Evolutionary conservation across 306 rosid genomes (phyloP), one percentile per base, ranked within the genome.

Genomic region (Hippophae gyantsensis): DNA sequence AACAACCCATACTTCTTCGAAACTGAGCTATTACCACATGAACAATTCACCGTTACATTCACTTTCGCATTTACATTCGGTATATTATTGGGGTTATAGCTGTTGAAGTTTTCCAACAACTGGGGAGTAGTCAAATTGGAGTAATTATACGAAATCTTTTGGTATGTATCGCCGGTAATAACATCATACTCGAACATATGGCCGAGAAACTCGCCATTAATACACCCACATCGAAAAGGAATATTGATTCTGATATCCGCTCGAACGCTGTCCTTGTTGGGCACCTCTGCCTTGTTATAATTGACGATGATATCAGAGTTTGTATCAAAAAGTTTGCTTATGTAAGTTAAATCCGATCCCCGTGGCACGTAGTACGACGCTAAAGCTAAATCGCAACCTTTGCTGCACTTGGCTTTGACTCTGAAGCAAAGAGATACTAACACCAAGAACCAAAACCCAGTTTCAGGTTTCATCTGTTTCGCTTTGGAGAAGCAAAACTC

Each of bases 1-100:
- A 89, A 89, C 81, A 84, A 11, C 7, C 95, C 95, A 68, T 78
- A 89, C 0, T 65, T 69, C 70, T 74, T 53, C 4, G 89, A 79
- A 68, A 89, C 45, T 41, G 13, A 3, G 8, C 77, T 71, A 58
- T 78, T 7, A 53, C 97, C 97, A 72, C 97, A 86, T 7, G 76
- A 72, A 72, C 95, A 86, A 9, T 64, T 78, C 27, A 89, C 88
- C 3, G 76, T 56, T 5, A 82, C 94, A 52, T 78, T 78, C 62
- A 86, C 3, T 53, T 6, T 65, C 13, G 60, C 52, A 63, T 51
- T 40, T 23, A 13, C 5, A 60, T 7, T 1, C 0, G 76, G 83
- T 60, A 84, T 64, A 3, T 63, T 54, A 11, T 10, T 55, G 27
- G 59, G 57, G n/a, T 41, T 43, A 69, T 69, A 80, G 27, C 13